Conservation (phyloP, 2,329 filamentous ascomycete genomes). For the Cytospora paraplurivora region DNA sequence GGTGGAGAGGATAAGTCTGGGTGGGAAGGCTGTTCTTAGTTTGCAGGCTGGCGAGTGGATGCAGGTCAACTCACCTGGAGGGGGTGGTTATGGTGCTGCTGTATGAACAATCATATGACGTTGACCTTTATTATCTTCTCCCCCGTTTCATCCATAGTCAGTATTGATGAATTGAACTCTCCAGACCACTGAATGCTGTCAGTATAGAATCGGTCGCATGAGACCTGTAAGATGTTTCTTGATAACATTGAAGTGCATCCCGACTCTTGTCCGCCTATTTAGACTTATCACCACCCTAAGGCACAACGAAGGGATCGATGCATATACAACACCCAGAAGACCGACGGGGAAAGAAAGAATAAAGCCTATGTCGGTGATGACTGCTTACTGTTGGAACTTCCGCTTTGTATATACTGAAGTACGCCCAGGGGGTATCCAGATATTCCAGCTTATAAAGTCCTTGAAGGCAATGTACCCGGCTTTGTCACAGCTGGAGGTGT, state of each 20-base stretch:
- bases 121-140: slow-evolving; percentile 3
- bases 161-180: slow-evolving; percentile 4
- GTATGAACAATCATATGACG: neutral
- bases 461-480: neutral
- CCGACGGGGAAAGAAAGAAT: neutral
- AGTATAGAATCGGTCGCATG: too few relatives aligned
- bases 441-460: slow-evolving; percentile 2
- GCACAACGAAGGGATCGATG: neutral
- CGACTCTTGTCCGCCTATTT: too few relatives aligned
- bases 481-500: neutral
- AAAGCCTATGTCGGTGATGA: neutral
- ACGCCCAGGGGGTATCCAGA: neutral
- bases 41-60: slow-evolving; percentile 39
- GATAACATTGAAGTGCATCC: too few relatives aligned
- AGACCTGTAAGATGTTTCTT: too few relatives aligned
- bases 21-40: slow-evolving; percentile 38
- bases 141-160: slow-evolving; percentile 5
- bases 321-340: neutral
- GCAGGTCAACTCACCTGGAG: slow-evolving; percentile 41
- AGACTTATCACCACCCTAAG: too few relatives aligned
- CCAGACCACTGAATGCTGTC: too few relatives aligned
- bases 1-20: slow-evolving; percentile 38
- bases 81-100: slow-evolving; percentile 35
- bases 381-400: slow-evolving; percentile 3
- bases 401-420: slow-evolving; percentile 1